A percentile compares a stretch with the other conserved stretches of the same genome.
Evolutionary conservation across 805 yeast genomes (phyloP).

Genomic region (Lachancea sp.): DNA sequence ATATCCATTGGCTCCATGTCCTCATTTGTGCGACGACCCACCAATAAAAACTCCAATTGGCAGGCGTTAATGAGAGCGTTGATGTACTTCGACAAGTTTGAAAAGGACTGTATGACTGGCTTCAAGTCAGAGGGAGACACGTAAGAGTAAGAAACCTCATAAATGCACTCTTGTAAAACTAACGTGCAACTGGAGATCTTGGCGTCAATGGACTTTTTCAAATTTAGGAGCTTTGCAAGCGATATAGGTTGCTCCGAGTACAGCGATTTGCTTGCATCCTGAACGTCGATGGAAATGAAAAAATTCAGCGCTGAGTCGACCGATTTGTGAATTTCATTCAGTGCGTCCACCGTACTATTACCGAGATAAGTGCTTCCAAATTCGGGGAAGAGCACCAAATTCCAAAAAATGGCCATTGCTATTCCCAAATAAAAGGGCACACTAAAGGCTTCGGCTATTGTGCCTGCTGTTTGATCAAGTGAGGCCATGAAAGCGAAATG

Average conservation of each 20-base stretch:
- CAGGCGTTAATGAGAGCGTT: slow-evolving; percentile 44
- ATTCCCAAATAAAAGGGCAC: slow-evolving; percentile 43
- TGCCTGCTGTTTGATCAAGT: slow-evolving; percentile 27
- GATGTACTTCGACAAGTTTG: slow-evolving; percentile 30
- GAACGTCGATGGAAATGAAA: slow-evolving; percentile 29
- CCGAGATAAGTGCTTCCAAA: slow-evolving; percentile 47
- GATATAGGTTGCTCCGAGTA: slow-evolving; percentile 23
- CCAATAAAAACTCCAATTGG: slow-evolving; percentile 38
- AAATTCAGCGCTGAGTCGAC: slow-evolving; percentile 36
- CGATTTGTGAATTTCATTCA: slow-evolving; percentile 37
- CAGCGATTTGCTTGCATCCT: slow-evolving; percentile 8
- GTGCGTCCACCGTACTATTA: slow-evolving; percentile 34
- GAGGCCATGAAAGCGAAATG: slow-evolving; percentile 43
- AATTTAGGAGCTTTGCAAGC: slow-evolving; percentile 31
- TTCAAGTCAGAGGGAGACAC: slow-evolving; percentile 39
- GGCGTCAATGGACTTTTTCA: slow-evolving; percentile 30
- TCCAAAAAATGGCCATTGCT: slow-evolving; percentile 39
- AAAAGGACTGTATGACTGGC: slow-evolving; percentile 31
- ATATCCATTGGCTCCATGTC: slow-evolving; percentile 13
- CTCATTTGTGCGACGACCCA: slow-evolving; percentile 21
- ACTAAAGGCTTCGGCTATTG: slow-evolving; percentile 34
- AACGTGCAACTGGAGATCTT: slow-evolving; percentile 33
- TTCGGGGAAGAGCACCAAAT: slow-evolving; percentile 43
- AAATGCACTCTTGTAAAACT: slow-evolving; percentile 42
- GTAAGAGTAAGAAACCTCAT: slow-evolving; percentile 44